Evolutionary conservation across 345 rosid genomes (phyloP), one percentile per base, ranked within the genome.

Genomic region (Cardamine resedifolia): DNA sequence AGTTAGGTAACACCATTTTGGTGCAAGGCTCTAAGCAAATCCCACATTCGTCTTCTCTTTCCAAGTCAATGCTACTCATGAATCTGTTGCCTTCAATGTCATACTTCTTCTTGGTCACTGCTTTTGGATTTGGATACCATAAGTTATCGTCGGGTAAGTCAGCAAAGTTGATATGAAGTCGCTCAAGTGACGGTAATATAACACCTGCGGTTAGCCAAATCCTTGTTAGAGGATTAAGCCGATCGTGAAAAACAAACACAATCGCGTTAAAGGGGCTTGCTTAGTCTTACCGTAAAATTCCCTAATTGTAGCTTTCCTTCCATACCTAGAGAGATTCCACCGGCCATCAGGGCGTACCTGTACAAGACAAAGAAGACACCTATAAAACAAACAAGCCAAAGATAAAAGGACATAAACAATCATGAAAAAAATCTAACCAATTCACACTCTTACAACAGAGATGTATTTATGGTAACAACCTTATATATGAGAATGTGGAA

Each of bases 11-110:
- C 56, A 91, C 99, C 89, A 95, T 85, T 72, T 90, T 91, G 52
- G 97, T 84, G 80, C 98, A 95, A 39, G 96, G 94, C 84, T 88
- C 98, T 72, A 95, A 86, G 85, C 99, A 95, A 63, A 95, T 95
- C 61, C 97, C 99, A 21, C 99, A 95, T 81, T 95, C 99, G 31
- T 90, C 90, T 82, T 95, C 99, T 78, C 97, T 87, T 59, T 91
- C 96, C 36, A 79, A 70, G 76, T 91, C 93, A 26, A 82, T 30
- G 71, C 80, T 83, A 49, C 74, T 47, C 19, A 20, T 26, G 56
- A 80, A 55, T 80, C 79, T 83, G 34, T 36, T 71, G 23, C 79
- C 83, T 41, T 85, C 88, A 41, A 72, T 59, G 50, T 83, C 83
- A 36, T 78, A 66, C 62, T 73, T 81, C 81, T 74, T 83, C 72